phyloP scores from a whole-genome alignment of 495 filamentous ascomycete species.

The Podospora pseudocomata region DNA sequence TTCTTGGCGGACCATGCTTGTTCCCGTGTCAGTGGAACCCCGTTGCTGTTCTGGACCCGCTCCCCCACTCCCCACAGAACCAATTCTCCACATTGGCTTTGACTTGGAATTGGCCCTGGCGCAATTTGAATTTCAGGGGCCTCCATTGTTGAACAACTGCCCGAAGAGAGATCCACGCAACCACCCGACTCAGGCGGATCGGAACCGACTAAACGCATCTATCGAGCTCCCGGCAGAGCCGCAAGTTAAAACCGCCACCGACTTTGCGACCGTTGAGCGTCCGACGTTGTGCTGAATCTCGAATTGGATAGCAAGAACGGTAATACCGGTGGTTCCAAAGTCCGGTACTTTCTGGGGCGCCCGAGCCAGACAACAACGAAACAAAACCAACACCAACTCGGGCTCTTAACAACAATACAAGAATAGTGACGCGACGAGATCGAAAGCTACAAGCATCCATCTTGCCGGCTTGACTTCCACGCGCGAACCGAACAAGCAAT shows the following conservation, averaged over 20 bases:
- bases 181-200: neutral
- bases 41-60: neutral
- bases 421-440: neutral
- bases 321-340: neutral
- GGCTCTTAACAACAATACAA: neutral
- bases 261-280: neutral
- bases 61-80: neutral
- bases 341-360: neutral
- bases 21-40: constrained; percentile 17
- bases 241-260: neutral
- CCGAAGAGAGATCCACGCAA: neutral
- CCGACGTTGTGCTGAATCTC: neutral
- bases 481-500: neutral
- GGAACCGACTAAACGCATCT: neutral
- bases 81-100: neutral
- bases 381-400: neutral
- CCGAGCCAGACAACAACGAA: neutral
- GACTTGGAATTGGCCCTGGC: neutral
- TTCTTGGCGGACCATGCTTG: constrained; percentile 19
- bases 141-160: constrained; percentile 5
- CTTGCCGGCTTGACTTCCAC: neutral
- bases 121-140: constrained; percentile 6
- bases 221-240: neutral
- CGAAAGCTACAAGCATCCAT: neutral
- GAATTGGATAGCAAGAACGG: neutral